These are phyloP conservation scores for Fusarium vanettenii DNA, from an alignment of 2,329 filamentous ascomycete genomes.

Conservation along the genomic window DNA sequence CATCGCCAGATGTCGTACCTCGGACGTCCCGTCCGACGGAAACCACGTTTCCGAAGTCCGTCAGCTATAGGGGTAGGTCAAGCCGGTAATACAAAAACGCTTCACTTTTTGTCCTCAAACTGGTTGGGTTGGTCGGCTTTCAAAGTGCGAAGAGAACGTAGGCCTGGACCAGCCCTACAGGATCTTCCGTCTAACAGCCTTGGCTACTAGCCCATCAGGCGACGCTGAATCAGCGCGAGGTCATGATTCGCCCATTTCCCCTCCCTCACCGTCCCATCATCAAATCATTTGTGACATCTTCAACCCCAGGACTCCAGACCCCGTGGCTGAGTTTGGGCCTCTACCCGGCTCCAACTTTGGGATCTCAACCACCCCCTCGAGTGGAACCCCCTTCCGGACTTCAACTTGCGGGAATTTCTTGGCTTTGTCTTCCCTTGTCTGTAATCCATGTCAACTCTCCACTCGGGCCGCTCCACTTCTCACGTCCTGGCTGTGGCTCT, in stretches of 20 bases:
- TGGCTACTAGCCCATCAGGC: slow-evolving; percentile 17
- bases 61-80: background rate
- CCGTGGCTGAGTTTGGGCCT: slow-evolving; percentile 7
- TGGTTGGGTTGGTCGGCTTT: slow-evolving; percentile 35
- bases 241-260: slow-evolving; percentile 16
- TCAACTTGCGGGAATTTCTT: slow-evolving; percentile 30
- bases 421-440: slow-evolving; percentile 8
- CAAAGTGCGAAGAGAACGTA: slow-evolving; percentile 31
- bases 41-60: background rate
- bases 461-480: slow-evolving; percentile 18
- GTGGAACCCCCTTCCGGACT: slow-evolving; percentile 23
- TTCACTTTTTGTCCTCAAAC: background rate
- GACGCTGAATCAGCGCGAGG: slow-evolving; percentile 21
- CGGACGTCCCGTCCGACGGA: slow-evolving; percentile 3
- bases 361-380: background rate
- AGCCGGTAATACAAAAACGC: slow-evolving; percentile 22
- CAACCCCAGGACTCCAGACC: slow-evolving; percentile 12
- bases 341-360: slow-evolving; percentile 1
- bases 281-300: slow-evolving; percentile 15
- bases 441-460: slow-evolving; percentile 24
- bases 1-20: slow-evolving; percentile 28
- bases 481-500: background rate
- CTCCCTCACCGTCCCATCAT: slow-evolving; percentile 11
- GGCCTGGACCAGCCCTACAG: slow-evolving; percentile 1
- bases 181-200: background rate